Evolutionary conservation across 2,329 filamentous ascomycete genomes (phyloP), one percentile per base, ranked within the genome.

Genomic region (Diaporthe citriasiana): DNA sequence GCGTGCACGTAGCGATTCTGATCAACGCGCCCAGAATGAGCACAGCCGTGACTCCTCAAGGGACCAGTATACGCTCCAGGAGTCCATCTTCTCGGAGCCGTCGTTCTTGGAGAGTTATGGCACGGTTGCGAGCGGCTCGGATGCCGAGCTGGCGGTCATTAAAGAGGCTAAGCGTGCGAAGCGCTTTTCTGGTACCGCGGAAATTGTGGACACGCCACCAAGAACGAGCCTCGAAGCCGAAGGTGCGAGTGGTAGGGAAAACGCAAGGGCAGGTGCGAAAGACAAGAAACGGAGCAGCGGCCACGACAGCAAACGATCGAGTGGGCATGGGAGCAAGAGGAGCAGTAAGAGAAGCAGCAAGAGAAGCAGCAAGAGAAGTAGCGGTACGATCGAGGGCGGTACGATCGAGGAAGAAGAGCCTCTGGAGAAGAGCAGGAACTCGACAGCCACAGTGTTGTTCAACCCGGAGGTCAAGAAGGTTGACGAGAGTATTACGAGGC

Each of bases 1-100:
- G 4, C 60, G 66, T 27, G 57, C 72, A 55, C 45, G 42, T 33
- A 63, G 53, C 17, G 42, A 57, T 6, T 63, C 72, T 7, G 50
- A 51, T 27, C 70, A 55, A 33, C 56, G 70, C 30, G 33, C 45
- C 10, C 59, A 35, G 22, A 53, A 42, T 7, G 51, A 55, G 40
- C 50, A 55, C 40, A 75, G 74, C 47, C 60, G 72, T 17, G 74
- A 75, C 38, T 75, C 74, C 4, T 74, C 74, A 40, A 59, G 72
- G 68, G 74, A 74, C 27, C 69, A 72, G 35, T 63, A 71, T 38
- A 74, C 72, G 22, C 33, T 72, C n/a, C 74, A 70, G 35, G 72
- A 75, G 25, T 74, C 72, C 25, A 66, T 75, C 22, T 74, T 75
- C 40, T 75, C 74, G 25, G 74, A 75, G 27, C 72, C 30, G 9